phyloP scores from a whole-genome alignment of 2,329 filamentous ascomycete genomes.

The Immersiporthe knoxdaviesiana region DNA sequence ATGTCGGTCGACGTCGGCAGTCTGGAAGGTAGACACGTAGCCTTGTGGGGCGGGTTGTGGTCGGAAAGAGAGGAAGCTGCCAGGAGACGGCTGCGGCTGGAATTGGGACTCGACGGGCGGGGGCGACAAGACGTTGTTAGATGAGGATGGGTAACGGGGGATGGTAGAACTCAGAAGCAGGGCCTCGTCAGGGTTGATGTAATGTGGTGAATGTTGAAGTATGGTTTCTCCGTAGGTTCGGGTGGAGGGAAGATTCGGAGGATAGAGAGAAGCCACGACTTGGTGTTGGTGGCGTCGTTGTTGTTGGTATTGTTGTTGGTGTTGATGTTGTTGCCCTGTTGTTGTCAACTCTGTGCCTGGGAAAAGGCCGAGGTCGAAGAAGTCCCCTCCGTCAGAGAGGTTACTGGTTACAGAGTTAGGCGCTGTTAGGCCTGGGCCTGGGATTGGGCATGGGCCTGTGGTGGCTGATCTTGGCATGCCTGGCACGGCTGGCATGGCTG shows the following conservation, averaged over 20 bases:
- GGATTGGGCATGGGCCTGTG: neutral
- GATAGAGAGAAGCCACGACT: neutral
- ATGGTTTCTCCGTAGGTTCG: neutral
- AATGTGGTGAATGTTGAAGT: too few species aligned
- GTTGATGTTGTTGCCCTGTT: neutral
- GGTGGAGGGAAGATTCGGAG: neutral
- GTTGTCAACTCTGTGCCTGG: neutral
- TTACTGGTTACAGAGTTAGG: slow-evolving; percentile 3
- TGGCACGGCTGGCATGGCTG: too few species aligned
- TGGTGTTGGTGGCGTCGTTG: neutral
- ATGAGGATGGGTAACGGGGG: slow-evolving; percentile 33
- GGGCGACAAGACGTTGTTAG: slow-evolving; percentile 33
- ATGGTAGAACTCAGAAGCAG: slow-evolving; percentile 31
- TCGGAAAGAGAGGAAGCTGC: neutral
- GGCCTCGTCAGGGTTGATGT: slow-evolving; percentile 21
- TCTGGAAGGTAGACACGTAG: neutral
- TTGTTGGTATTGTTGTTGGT: too few species aligned
- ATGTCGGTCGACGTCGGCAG: neutral
- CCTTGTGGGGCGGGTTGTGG: neutral
- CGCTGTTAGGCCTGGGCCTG: neutral
- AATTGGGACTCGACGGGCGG: slow-evolving; percentile 31
- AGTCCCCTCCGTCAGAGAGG: neutral
- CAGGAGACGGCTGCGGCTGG: neutral
- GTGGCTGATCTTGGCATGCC: neutral
- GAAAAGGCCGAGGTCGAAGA: neutral